Evolutionary conservation across 441 rosid species (phyloP).

Genomic region (Populus hybrid): DNA sequence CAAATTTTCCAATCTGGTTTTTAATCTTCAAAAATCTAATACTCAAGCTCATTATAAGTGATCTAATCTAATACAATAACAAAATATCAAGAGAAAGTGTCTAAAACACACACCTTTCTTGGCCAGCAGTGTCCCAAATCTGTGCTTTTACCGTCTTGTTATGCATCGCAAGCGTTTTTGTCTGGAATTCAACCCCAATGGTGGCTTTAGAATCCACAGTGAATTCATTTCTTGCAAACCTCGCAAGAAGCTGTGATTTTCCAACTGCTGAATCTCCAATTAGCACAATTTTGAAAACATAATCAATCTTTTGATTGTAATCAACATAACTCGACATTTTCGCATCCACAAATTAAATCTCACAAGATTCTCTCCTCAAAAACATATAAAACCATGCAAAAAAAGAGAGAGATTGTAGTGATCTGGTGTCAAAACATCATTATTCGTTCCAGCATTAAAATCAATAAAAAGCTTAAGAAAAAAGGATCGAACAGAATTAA

Average conservation of each 20-base stretch:
- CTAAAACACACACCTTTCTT: constrained; percentile 42
- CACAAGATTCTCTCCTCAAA: constrained; percentile 3
- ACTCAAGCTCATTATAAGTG: not conserved
- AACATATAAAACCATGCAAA: constrained; percentile 8
- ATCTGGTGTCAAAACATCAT: not conserved
- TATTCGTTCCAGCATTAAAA: not conserved
- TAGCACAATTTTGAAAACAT: too few species aligned
- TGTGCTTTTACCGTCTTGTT: constrained; percentile 53
- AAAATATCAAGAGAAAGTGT: not conserved
- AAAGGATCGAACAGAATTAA: too few species aligned
- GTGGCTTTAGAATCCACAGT: constrained; percentile 50
- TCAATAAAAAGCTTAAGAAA: not conserved
- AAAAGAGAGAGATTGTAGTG: not conserved
- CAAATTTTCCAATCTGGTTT: not conserved
- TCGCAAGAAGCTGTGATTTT: constrained; percentile 47
- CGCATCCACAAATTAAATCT: constrained; percentile 14
- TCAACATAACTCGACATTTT: constrained; percentile 72
- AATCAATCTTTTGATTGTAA: constrained; percentile 74
- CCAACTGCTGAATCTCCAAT: constrained; percentile 63
- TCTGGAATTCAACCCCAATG: constrained; percentile 58
- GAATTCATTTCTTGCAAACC: constrained; percentile 52
- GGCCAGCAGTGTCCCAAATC: constrained; percentile 68
- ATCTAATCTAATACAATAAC: not conserved
- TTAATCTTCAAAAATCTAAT: not conserved
- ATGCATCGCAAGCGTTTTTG: constrained; percentile 44